A percentile compares a stretch with the other conserved stretches of the same genome.
These are phyloP conservation scores for Rugonectria rugulosa DNA, from an alignment of 2,329 filamentous ascomycete species.

Conservation along the genomic window DNA sequence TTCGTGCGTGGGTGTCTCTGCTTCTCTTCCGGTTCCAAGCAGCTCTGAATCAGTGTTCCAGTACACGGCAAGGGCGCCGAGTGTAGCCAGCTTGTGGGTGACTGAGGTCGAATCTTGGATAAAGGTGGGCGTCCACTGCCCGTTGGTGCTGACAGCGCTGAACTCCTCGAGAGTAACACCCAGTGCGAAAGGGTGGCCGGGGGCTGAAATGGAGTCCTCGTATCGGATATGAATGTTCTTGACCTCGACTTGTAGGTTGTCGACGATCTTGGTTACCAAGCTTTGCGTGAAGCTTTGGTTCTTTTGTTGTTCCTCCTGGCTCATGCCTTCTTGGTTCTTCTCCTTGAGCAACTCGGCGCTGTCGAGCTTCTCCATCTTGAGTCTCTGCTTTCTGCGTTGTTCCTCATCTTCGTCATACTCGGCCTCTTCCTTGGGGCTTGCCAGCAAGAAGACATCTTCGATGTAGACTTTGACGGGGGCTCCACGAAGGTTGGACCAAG, in stretches of 20 bases:
- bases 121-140: slow-evolving; percentile 94
- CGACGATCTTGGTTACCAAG: slow-evolving; percentile 93
- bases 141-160: slow-evolving; percentile 95
- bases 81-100: slow-evolving; percentile 91
- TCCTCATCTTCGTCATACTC: slow-evolving; percentile 95
- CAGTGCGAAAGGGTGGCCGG: slow-evolving; percentile 92
- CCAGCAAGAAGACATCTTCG: slow-evolving; percentile 94
- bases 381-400: slow-evolving; percentile 80
- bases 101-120: slow-evolving; percentile 84
- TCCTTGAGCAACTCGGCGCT: slow-evolving; percentile 95
- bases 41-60: slow-evolving; percentile 96
- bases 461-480: slow-evolving; percentile 95
- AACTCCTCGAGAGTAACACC: slow-evolving; percentile 95
- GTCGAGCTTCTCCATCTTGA: slow-evolving; percentile 99
- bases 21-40: slow-evolving; percentile 81
- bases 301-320: slow-evolving; percentile 93
- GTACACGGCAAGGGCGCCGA: slow-evolving; percentile 91
- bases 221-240: slow-evolving; percentile 99
- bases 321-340: slow-evolving; percentile 89
- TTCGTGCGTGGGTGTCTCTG: slow-evolving; percentile 54
- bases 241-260: slow-evolving; percentile 96
- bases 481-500: slow-evolving; percentile 95
- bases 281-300: slow-evolving; percentile 98
- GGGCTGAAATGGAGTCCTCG: slow-evolving; percentile 94
- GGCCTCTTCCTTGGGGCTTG: slow-evolving; percentile 93